Conservation (phyloP, 2,329 filamentous ascomycete species). For the Aspergillus melleus region DNA sequence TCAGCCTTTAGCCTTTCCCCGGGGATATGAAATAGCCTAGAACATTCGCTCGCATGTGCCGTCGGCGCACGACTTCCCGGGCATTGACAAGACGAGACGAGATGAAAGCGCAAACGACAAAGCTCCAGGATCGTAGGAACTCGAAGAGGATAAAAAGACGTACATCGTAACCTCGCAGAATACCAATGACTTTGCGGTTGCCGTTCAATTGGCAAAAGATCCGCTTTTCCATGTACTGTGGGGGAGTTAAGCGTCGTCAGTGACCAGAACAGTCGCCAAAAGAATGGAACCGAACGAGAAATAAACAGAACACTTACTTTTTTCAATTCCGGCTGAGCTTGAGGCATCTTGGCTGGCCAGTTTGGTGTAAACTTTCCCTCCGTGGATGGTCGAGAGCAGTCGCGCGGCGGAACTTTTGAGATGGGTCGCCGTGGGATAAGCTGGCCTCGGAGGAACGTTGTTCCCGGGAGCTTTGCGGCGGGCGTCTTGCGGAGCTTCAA, state of each 20-base stretch:
- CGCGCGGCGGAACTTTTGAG: conserved; percentile 30
- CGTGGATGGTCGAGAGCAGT: conserved; percentile 22
- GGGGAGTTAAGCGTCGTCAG: conserved; percentile 17
- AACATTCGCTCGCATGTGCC: background rate
- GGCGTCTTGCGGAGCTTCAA: conserved; percentile 1
- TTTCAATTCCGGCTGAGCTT: conserved; percentile 98
- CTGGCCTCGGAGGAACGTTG: conserved; percentile 35
- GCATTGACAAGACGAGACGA: too few species aligned
- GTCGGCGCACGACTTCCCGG: background rate
- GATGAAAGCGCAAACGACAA: background rate
- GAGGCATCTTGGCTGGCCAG: conserved; percentile 71
- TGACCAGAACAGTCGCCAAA: conserved; percentile 2
- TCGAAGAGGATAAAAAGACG: conserved; percentile 30
- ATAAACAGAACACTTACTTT: conserved; percentile 63
- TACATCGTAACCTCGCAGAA: conserved; percentile 95
- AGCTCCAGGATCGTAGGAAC: background rate
- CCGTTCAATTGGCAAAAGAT: conserved; percentile 97
- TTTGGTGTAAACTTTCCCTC: conserved; percentile 21
- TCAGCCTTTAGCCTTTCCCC: conserved; percentile 4
- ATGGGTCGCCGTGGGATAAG: conserved; percentile 25
- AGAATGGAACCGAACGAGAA: background rate
- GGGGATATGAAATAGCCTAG: background rate
- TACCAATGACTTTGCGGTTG: conserved; percentile 93
- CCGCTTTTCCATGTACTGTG: conserved; percentile 97
- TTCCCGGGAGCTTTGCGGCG: conserved; percentile 26